Percentiles rank a stretch among this genome's conserved stretches.
phyloP scores from a whole-genome alignment of 768 basidiomycete species.

The Amanita pseudoporphyria region DNA sequence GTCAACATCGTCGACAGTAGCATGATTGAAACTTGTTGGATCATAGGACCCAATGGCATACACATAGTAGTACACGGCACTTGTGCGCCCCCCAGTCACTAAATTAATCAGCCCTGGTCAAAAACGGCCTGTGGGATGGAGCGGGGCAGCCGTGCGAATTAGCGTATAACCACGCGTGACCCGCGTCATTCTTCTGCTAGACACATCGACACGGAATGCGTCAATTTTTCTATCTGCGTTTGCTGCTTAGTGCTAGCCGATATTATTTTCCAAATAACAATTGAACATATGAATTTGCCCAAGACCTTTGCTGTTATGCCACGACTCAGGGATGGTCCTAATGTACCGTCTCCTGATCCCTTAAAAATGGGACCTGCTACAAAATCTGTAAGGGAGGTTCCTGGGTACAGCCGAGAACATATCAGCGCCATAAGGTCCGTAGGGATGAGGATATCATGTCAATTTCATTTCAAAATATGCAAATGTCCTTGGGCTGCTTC shows the following conservation, averaged over 20 bases:
- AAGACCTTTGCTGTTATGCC: background rate
- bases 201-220: background rate
- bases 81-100: no score
- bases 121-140: background rate
- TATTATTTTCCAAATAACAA: background rate
- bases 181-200: background rate
- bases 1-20: no score
- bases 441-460: constrained; percentile 1
- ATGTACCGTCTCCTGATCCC: background rate
- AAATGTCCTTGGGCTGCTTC: background rate
- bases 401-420: background rate
- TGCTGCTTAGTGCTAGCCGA: background rate
- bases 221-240: background rate
- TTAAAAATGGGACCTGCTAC: background rate
- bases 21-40: no score
- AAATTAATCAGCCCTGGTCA: no score
- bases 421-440: constrained; percentile 1
- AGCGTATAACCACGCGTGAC: no score
- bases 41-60: no score
- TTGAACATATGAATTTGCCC: background rate
- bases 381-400: background rate
- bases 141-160: background rate
- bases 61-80: no score
- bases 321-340: background rate
- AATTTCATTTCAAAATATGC: background rate